Base-by-base conservation (phyloP, 805 yeast species). In the Spathaspora sp. region DNA sequence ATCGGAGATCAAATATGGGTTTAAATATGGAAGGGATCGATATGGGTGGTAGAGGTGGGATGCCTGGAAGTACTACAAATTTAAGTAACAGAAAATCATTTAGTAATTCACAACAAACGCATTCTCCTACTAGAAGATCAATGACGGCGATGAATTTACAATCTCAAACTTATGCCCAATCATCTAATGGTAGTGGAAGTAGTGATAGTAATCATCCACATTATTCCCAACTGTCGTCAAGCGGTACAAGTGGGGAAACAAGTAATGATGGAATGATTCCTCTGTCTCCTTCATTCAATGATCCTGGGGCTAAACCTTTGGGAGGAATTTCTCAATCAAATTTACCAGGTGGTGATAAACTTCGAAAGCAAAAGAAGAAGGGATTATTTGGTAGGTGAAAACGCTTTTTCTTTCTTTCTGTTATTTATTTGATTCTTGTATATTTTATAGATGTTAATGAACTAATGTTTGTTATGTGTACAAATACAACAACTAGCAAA, bases 21-120 rank as follows among this genome's bases (percentile, higher is more conserved):
- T 63, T 69, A 62, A 61, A 61, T 18, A 69, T 67, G n/a, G 64
- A 63, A 10, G 69, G 67, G 1, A 49, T 72, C 17, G 78, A 73
- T 58, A 65, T 71, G 64, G 77, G 78, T 12, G 77, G 77, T n/a
- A 63, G 78, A 57, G 78, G 76, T 18, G 78, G 78, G 7, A 74
- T 74, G 78, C 78, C 77, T 26, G 23, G 20, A 9, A 20, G 26
- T 38, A 19, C 26, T 23, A 23, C 26, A 23, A 23, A 28, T 10
- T 49, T 50, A 3, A 35, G n/a, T 19, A 31, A 32, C 14, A 45
- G 53, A 45, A 53, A 59, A 20, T 53, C 55, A n/a, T 32, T 53
- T 4, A 48, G 46, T 19, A 29, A 42, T 19, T 5, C 48, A 19
- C 43, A 42, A 16, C 52, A 35, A 31, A 17, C 40, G 19, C 35